These are phyloP conservation scores for Cytospora chrysosperma DNA, from an alignment of 2,329 filamentous ascomycete genomes.

Conservation along the genomic window DNA sequence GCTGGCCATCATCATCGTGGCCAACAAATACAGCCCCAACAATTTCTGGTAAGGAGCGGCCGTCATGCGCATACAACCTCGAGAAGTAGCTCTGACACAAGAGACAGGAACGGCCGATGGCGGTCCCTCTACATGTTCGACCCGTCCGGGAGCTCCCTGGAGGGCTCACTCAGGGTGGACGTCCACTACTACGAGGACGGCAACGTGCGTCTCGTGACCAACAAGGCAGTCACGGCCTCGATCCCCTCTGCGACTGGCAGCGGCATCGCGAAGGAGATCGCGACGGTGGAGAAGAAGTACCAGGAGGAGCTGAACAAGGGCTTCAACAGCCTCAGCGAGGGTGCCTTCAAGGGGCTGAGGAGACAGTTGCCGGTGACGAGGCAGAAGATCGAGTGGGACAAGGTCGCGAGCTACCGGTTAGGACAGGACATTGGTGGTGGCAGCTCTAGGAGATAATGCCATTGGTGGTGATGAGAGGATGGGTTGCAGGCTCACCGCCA, in stretches of 20 bases:
- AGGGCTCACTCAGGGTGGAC: slow-evolving; percentile 84
- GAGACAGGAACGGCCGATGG: slow-evolving; percentile 86
- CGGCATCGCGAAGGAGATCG: slow-evolving; percentile 76
- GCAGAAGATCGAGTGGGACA: slow-evolving; percentile 99
- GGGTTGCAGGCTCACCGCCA: neutral
- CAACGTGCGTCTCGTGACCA: slow-evolving; percentile 91
- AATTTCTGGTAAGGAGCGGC: slow-evolving; percentile 77
- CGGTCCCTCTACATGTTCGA: slow-evolving; percentile 81
- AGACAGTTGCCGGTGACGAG: slow-evolving; percentile 93
- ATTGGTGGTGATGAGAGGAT: neutral
- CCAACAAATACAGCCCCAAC: slow-evolving; percentile 95
- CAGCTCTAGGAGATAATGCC: slow-evolving; percentile 51
- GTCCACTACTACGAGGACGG: slow-evolving; percentile 99
- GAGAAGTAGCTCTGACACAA: neutral
- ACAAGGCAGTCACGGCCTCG: slow-evolving; percentile 67
- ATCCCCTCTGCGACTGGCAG: slow-evolving; percentile 62
- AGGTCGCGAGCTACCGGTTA: slow-evolving; percentile 87
- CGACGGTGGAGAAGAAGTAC: slow-evolving; percentile 81
- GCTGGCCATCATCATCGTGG: slow-evolving; percentile 80
- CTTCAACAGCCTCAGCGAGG: slow-evolving; percentile 85
- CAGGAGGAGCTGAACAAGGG: slow-evolving; percentile 94
- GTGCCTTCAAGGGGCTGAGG: slow-evolving; percentile 89
- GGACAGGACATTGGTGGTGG: slow-evolving; percentile 77
- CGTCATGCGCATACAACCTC: neutral
- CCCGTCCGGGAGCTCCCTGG: slow-evolving; percentile 65